Conservation (phyloP, 768 basidiomycete species). For the Collybiopsis luxurians region DNA sequence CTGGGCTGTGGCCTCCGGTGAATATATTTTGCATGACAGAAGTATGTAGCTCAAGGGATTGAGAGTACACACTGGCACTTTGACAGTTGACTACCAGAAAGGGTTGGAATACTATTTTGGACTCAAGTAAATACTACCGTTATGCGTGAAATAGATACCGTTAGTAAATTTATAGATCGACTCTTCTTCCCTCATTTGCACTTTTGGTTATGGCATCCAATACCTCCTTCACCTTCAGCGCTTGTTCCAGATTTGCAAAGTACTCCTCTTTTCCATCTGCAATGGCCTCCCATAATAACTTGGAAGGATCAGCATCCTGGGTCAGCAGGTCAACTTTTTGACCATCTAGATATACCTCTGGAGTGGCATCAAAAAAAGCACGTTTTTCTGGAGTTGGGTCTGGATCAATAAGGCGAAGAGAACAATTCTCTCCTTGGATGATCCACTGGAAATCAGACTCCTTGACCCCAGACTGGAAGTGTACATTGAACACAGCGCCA, state of each 20-base stretch:
- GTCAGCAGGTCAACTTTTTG: constrained; percentile 18
- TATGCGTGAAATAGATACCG: too few relatives aligned
- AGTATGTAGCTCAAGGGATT: too few relatives aligned
- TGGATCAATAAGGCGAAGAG: constrained; percentile 12
- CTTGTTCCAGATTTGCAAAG: constrained; percentile 28
- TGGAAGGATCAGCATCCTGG: constrained; percentile 4
- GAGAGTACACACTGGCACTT: too few relatives aligned
- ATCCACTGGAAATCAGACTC: constrained; percentile 27
- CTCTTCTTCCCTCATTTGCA: constrained; percentile 17
- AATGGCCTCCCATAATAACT: constrained; percentile 20
- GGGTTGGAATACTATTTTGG: too few relatives aligned
- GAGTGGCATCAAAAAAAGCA: constrained; percentile 21
- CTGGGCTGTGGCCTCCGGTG: too few relatives aligned
- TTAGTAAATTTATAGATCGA: background rate
- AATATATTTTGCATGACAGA: too few relatives aligned
- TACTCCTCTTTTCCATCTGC: constrained; percentile 17
- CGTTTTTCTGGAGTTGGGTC: background rate
- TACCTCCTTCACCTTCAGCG: constrained; percentile 19
- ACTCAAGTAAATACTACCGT: too few relatives aligned
- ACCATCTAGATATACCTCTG: constrained; percentile 29
- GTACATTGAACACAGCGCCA: constrained; percentile 26
- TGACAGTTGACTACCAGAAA: too few relatives aligned
- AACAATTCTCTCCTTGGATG: constrained; percentile 20
- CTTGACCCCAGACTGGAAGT: constrained; percentile 13
- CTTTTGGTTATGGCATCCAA: constrained; percentile 22